Base-by-base conservation (phyloP, 2,329 filamentous ascomycete species). In the Exophiala calicioides region DNA sequence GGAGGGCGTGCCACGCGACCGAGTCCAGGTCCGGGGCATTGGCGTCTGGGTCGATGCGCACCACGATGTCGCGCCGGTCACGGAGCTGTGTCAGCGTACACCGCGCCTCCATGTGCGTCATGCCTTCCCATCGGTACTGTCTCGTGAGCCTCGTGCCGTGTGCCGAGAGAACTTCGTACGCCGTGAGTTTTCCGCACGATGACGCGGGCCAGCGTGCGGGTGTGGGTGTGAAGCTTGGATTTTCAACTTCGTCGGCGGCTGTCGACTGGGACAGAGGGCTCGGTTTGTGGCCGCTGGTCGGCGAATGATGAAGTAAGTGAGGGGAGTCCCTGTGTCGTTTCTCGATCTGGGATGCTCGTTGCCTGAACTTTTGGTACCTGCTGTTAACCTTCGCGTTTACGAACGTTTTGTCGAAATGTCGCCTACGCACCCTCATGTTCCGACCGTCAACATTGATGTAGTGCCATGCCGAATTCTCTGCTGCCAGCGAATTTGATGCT, bases 41-140 rank as follows among this genome's bases (percentile, higher is more conserved):
- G 15, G 13, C 18, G 6, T 13, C 32, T 5, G n/a, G 15, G 18
- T 23, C 24, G n/a, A 7, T 5, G 6, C 31, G 19, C 13, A 44
- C 41, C 13, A 21, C 27, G 15, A 44, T 16, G 33, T 44, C 41
- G 9, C 10, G n/a, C 19, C 41, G 18, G 3, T 21, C 3, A 12
- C 23, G 32, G 24, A 44, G 41, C 18, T 30, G 13, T 29, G 21
- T 37, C 5, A 44, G 5, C 4, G 23, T 24, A 27, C 23, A 36
- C 16, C 30, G 10, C 9, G 41, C 27, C 18, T 37, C 21, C 10
- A 23, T 29, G n/a, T 19, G 26, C 7, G 26, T 12, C 12, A 26
- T 26, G 15, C 41, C 32, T 24, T 44, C 16, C 41, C 41, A 44
- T 7, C 13, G 15, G 20, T 44, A 37, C n/a, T 24, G 21, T 33